Base-by-base conservation (phyloP, 2,329 filamentous ascomycete genomes). In the Pseudogymnoascus sp. region DNA sequence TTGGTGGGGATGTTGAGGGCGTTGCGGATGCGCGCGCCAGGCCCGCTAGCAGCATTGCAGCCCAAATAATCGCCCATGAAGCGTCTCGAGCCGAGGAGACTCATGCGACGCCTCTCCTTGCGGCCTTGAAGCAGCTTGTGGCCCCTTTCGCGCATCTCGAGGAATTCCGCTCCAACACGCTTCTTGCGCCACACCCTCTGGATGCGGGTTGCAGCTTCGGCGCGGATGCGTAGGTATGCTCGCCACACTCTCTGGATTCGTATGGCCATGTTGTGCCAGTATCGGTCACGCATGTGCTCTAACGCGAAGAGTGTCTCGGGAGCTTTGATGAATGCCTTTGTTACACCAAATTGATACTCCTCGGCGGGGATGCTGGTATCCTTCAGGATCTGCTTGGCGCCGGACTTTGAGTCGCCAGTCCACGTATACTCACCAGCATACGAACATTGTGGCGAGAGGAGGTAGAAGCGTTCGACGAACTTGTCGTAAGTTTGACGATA, bases 181-280 rank as follows among this genome's bases (percentile, higher is more conserved):
- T 95, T 92, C 76, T 94, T 92, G 69, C 93, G 84, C 92, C 92
- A 99, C 78, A 96, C 92, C 41, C 91, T 84, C 73, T 97, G 94
- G 66, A 99, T 97, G 34, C 94, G 85, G 12, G 88, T 96, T 6
- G 94, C 94, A 62, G 90, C 94, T 75, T 99, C 94, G 25, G 86
- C 88, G 47, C 94, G 85, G 74, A 97, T 97, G 4, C 93, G 87
- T 39, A 97, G 81, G 71, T 97, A 97, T 59, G 95, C 96, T 69
- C 94, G 85, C 94, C 94, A 99, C 71, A 96, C 94, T 67, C 94
- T 85, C 76, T 99, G 94, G 63, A 99, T 97, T 62, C 94, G 86
- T 63, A 93, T 96, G 3, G 94, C 94, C 94, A 99, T 97, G 76
- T 97, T 99, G 75, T 97, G 93, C 93, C 93, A 97, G 75, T 97